Conservation (phyloP, 352 stramenopile species). For the Globisporangium perplexum region DNA sequence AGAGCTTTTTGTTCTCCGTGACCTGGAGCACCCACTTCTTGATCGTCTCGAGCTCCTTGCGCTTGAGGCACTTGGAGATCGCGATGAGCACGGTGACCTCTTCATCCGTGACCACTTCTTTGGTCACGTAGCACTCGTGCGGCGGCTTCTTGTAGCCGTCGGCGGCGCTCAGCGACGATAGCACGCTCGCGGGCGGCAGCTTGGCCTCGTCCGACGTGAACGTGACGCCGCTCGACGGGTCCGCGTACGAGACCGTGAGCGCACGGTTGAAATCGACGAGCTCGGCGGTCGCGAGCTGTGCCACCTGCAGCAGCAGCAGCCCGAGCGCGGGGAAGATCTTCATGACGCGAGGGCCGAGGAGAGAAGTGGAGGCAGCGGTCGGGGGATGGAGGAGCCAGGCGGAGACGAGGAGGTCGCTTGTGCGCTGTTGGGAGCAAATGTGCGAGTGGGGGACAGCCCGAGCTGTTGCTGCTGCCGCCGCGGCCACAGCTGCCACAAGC, state of each 20-base stretch:
- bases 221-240: slow-evolving; percentile 5
- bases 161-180: slow-evolving; percentile 1
- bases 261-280: slow-evolving; percentile 21
- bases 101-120: slow-evolving; percentile 7
- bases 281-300: slow-evolving; percentile 7
- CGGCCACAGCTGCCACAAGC: too few species aligned
- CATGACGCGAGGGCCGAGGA: slow-evolving; percentile 6
- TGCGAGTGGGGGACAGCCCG: background rate
- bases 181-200: slow-evolving; percentile 8
- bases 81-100: slow-evolving; percentile 33
- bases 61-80: slow-evolving; percentile 52
- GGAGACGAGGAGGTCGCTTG: background rate
- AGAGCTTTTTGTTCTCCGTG: slow-evolving; percentile 13
- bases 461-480: too few species aligned
- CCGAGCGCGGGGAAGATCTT: slow-evolving; percentile 9
- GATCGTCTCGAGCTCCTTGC: slow-evolving; percentile 26
- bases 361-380: background rate
- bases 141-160: slow-evolving; percentile 4
- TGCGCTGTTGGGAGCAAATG: slow-evolving; percentile 5
- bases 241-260: slow-evolving; percentile 9
- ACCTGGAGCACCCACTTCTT: slow-evolving; percentile 35
- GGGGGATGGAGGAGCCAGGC: too few species aligned
- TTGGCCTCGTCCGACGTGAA: slow-evolving; percentile 16
- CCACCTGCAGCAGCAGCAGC: slow-evolving; percentile 8
- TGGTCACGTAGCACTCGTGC: slow-evolving; percentile 1